Percentiles rank a stretch among this genome's conserved stretches.
phyloP scores from a whole-genome alignment of 2,329 filamentous ascomycete genomes.

The Conoideocrella luteorostrata region DNA sequence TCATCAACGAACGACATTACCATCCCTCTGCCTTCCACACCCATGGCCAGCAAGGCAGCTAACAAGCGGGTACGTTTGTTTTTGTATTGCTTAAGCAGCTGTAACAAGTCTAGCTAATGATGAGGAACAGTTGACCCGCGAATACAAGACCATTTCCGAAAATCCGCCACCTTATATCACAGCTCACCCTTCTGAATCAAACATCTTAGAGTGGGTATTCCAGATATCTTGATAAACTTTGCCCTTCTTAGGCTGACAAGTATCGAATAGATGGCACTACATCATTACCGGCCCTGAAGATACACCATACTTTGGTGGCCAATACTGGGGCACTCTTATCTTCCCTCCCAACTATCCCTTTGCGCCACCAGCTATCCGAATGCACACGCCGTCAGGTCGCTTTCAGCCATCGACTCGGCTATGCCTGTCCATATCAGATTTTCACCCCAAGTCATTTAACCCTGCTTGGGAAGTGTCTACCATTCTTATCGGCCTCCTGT shows the following conservation, averaged over 20 bases:
- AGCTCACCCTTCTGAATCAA: constrained; percentile 82
- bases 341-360: constrained; percentile 97
- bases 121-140: constrained; percentile 46
- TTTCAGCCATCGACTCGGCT: constrained; percentile 90
- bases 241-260: constrained; percentile 8
- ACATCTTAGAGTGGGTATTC: constrained; percentile 70
- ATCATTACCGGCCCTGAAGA: constrained; percentile 90
- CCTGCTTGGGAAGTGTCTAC: constrained; percentile 97
- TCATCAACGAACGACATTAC: neutral
- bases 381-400: constrained; percentile 95
- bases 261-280: constrained; percentile 70
- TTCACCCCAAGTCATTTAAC: constrained; percentile 97
- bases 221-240: too few relatives aligned
- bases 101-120: constrained; percentile 15
- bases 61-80: constrained; percentile 64
- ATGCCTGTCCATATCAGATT: constrained; percentile 93
- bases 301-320: constrained; percentile 88
- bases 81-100: too few relatives aligned
- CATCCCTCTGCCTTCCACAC: constrained; percentile 7
- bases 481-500: constrained; percentile 87
- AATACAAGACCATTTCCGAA: constrained; percentile 56
- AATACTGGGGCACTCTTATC: constrained; percentile 96
- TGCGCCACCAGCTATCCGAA: constrained; percentile 92
- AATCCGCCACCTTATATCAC: constrained; percentile 85
- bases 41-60: constrained; percentile 66